These are phyloP conservation scores for Zancudomyces culisetae DNA, from an alignment of 371 early-diverging fungal species.

Conservation along the genomic window DNA sequence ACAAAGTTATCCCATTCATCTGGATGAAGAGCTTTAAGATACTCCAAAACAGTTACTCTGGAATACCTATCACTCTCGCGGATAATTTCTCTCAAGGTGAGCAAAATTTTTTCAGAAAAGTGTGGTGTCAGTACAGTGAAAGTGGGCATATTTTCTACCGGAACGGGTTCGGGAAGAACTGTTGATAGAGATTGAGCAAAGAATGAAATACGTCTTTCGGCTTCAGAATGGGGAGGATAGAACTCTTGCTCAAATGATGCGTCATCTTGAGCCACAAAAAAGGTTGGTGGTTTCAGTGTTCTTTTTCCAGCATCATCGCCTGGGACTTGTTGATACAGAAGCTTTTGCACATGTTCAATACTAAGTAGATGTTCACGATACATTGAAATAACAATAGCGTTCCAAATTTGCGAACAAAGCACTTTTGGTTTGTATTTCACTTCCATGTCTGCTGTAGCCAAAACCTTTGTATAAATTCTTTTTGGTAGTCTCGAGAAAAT, in stretches of 20 bases:
- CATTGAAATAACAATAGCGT: slow-evolving; percentile 72
- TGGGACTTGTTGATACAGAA: slow-evolving; percentile 59
- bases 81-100: slow-evolving; percentile 66
- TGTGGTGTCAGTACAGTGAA: slow-evolving; percentile 80
- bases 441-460: slow-evolving; percentile 53
- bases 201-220: slow-evolving; percentile 68
- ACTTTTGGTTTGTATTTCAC: slow-evolving; percentile 54
- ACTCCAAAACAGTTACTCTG: slow-evolving; percentile 64
- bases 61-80: slow-evolving; percentile 65
- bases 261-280: slow-evolving; percentile 71
- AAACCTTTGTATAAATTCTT: slow-evolving; percentile 58
- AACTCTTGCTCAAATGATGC: slow-evolving; percentile 54
- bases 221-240: slow-evolving; percentile 60
- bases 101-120: slow-evolving; percentile 69
- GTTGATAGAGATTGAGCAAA: slow-evolving; percentile 79
- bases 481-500: slow-evolving; percentile 71
- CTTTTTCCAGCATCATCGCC: slow-evolving; percentile 44
- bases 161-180: slow-evolving; percentile 61
- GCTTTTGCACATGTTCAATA: slow-evolving; percentile 50
- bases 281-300: slow-evolving; percentile 55
- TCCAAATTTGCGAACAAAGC: slow-evolving; percentile 71
- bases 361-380: slow-evolving; percentile 69
- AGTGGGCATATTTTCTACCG: slow-evolving; percentile 68
- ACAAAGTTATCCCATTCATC: slow-evolving; percentile 86
- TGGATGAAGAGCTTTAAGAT: slow-evolving; percentile 63